Conservation (phyloP, 257 asterid species). For the Gardenia jasminoides region DNA sequence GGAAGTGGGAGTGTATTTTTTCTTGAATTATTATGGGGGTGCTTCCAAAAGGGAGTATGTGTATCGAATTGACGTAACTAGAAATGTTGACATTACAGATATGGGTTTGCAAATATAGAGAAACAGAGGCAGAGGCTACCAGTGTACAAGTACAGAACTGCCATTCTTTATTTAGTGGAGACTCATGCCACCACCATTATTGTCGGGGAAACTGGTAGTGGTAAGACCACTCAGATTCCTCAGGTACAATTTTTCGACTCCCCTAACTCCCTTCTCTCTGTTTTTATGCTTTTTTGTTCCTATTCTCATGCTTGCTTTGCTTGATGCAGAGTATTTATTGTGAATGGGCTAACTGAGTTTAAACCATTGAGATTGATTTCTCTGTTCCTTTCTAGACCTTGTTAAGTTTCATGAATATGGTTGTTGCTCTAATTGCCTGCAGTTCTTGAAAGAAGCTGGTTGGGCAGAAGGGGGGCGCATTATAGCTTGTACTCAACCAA, state of each 20-base stretch:
- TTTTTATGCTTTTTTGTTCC: not conserved
- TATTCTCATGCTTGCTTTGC: not conserved
- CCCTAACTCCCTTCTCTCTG: not conserved
- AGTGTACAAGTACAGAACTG: conserved; percentile 62
- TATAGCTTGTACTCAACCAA: conserved; percentile 93
- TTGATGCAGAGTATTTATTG: not conserved
- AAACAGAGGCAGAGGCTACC: conserved; percentile 79
- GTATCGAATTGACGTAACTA: too few relatives aligned
- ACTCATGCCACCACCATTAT: conserved; percentile 82
- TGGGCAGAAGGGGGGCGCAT: conserved; percentile 95
- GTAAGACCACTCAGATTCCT: conserved; percentile 97
- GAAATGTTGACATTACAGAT: conserved; percentile 32
- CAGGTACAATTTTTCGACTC: conserved; percentile 46
- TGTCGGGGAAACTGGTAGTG: conserved; percentile 97
- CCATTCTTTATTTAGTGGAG: conserved; percentile 79
- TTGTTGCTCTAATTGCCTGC: conserved; percentile 20
- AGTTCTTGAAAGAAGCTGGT: conserved; percentile 91
- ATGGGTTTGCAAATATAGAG: conserved; percentile 60
- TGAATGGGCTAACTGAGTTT: too few relatives aligned
- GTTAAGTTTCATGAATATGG: not conserved
- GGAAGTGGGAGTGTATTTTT: too few relatives aligned
- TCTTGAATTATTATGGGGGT: too few relatives aligned
- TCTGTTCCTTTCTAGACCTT: not conserved
- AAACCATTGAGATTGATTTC: not conserved
- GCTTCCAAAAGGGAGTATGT: too few relatives aligned